Base-by-base conservation (phyloP, 768 basidiomycete species). In the Pulveroboletus ravenelii region DNA sequence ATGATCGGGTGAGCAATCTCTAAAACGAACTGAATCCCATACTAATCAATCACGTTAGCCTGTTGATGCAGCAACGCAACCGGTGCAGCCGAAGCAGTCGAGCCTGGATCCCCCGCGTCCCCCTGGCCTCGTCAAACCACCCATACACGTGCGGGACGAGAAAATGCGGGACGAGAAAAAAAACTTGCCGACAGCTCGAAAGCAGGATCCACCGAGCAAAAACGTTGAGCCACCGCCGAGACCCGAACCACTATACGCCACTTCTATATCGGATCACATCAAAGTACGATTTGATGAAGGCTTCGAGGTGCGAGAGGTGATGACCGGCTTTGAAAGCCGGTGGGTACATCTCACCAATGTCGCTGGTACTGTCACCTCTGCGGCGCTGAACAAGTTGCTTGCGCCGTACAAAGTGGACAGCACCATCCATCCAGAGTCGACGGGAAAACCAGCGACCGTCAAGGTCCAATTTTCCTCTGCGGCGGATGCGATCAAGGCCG, bases 291-390 rank as follows among this genome's bases (percentile, higher is more conserved):
- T 89, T 41, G 76, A 76, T 30, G 63, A 78, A 0, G 89, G 89
- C 0, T 86, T 87, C 41, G 72, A 73, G 2, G 74, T 90, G 3
- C 63, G 70, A 23, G 73, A 79, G 0, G 62, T 89, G 6, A 64
- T 65, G 7, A 89, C 87, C 1, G 82, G 82, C 1, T 84, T 89
- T 37, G 88, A 92, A 58, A 82, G 83, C 0, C 77, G 76, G 6
- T 81, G 79, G 71, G 60, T 89, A 9, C 69, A 74, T 34, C 54
- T 91, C 2, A 70, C 71, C 5, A 78, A 82, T 20, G 59, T 90
- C 4, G 77, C 79, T 0, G 35, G 53, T 0, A 52, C 53, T 0
- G 69, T 75, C 13, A 64, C 68, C 2, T 54, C 67, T 0, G 58
- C 52, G 1, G 65, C 68, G 0, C 50, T 90, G 9, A 53, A 53